Conservation (phyloP, 2,329 filamentous ascomycete genomes). For the Torrubiella hemipterigena region DNA sequence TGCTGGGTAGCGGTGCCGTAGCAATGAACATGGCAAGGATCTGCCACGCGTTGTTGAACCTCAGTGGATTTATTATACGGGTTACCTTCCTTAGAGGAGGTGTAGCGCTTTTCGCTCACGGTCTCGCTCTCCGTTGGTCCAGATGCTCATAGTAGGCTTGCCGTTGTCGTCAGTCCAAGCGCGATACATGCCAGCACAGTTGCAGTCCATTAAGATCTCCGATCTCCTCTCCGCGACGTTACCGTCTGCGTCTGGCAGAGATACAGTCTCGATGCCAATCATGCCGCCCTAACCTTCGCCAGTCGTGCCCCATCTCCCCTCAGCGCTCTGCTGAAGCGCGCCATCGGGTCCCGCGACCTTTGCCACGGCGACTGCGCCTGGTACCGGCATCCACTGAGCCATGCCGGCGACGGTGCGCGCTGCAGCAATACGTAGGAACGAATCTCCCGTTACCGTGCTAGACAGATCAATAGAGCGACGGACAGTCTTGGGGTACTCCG, state of each 20-base stretch:
- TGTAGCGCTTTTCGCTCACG: too few relatives aligned
- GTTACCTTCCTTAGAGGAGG: too few relatives aligned
- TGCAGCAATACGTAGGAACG: slow-evolving; percentile 58
- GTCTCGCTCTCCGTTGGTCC: not conserved
- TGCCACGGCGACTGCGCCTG: slow-evolving; percentile 43
- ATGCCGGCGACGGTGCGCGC: slow-evolving; percentile 58
- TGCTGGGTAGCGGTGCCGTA: too few relatives aligned
- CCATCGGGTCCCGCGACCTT: slow-evolving; percentile 55
- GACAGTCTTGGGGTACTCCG: not conserved
- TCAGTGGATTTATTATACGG: too few relatives aligned
- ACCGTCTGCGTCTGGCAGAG: slow-evolving; percentile 24
- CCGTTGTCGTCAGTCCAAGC: slow-evolving; percentile 53
- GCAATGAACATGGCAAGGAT: too few relatives aligned
- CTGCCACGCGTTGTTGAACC: too few relatives aligned
- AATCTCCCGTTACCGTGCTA: slow-evolving; percentile 71
- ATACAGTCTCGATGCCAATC: slow-evolving; percentile 50
- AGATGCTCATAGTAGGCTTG: slow-evolving; percentile 14
- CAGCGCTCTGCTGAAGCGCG: slow-evolving; percentile 58
- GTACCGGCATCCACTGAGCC: slow-evolving; percentile 43
- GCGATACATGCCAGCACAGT: slow-evolving; percentile 69
- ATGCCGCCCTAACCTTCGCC: not conserved
- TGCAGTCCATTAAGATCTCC: slow-evolving; percentile 57
- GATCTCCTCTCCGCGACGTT: slow-evolving; percentile 19
- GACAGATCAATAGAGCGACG: slow-evolving; percentile 44
- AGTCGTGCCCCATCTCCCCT: slow-evolving; percentile 47